These are phyloP conservation scores for Gonium pectorale DNA, from an alignment of 139 green algal genomes.

Conservation along the genomic window DNA sequence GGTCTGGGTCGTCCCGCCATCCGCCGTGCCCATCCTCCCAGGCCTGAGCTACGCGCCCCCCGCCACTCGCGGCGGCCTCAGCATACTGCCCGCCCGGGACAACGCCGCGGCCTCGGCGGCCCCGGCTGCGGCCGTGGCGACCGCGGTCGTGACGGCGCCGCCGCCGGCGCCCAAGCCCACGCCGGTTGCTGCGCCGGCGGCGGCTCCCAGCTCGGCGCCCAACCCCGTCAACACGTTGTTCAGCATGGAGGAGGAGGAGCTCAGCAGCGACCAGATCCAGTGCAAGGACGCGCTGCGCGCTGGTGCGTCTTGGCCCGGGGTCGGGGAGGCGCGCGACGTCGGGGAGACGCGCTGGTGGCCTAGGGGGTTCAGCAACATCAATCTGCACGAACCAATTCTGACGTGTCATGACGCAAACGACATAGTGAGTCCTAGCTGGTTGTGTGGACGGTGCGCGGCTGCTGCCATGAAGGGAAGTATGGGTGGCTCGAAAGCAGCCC, in stretches of 20 bases:
- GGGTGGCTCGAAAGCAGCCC: no score
- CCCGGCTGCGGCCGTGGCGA: neutral
- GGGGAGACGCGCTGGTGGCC: no score
- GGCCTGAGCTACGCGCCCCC: constrained; percentile 61
- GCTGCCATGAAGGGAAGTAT: no score
- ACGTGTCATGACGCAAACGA: no score
- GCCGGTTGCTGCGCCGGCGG: neutral
- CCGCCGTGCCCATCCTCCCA: constrained; percentile 2
- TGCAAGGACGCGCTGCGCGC: constrained; percentile 65
- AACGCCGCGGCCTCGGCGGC: neutral
- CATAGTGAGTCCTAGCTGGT: no score
- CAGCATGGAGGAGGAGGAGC: constrained; percentile 86
- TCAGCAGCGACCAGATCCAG: constrained; percentile 72
- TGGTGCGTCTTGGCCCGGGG: no score
- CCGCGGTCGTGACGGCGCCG: neutral
- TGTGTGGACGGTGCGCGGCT: no score
- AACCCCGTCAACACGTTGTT: constrained; percentile 53
- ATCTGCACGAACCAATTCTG: no score
- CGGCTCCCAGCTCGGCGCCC: neutral
- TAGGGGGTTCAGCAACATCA: no score
- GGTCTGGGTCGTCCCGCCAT: no score
- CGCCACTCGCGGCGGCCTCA: neutral
- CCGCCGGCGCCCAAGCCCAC: neutral
- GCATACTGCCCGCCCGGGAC: neutral
- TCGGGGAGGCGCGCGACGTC: no score